Percentiles rank a stretch among this genome's conserved stretches.
Conservation (phyloP, 768 basidiomycete species). For the Boletus sp. region DNA sequence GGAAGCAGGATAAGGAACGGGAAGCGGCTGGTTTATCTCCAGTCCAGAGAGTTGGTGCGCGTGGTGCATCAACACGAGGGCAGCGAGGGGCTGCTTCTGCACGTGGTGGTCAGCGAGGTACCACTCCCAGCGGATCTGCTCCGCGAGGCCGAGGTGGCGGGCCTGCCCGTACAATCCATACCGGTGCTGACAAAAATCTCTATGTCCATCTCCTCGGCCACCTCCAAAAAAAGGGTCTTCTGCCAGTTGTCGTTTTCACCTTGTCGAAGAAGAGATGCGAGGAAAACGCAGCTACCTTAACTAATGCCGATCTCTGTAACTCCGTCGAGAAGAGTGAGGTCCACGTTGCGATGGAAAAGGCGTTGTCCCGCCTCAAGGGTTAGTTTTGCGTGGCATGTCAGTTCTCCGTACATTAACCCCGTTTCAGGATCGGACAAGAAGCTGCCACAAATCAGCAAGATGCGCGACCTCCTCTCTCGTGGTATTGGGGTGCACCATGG, state of each 20-base stretch:
- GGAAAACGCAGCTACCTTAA: slow-evolving; percentile 89
- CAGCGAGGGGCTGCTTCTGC: slow-evolving; percentile 45
- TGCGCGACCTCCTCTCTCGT: slow-evolving; percentile 83
- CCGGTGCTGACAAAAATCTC: slow-evolving; percentile 80
- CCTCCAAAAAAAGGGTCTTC: slow-evolving; percentile 77
- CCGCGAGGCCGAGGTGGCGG: slow-evolving; percentile 44
- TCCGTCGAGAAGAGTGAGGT: slow-evolving; percentile 96
- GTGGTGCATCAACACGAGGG: slow-evolving; percentile 57
- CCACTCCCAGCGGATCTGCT: slow-evolving; percentile 37
- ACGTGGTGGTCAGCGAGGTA: slow-evolving; percentile 54
- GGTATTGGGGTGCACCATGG: slow-evolving; percentile 99
- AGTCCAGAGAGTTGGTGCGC: slow-evolving; percentile 78
- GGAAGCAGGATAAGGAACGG: slow-evolving; percentile 98
- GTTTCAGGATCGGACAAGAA: slow-evolving; percentile 80
- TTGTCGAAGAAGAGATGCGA: slow-evolving; percentile 97
- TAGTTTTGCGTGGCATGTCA: slow-evolving; percentile 1
- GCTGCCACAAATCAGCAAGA: slow-evolving; percentile 87
- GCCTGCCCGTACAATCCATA: slow-evolving; percentile 54
- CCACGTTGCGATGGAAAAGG: slow-evolving; percentile 91
- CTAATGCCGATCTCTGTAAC: slow-evolving; percentile 82
- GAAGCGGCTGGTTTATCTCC: slow-evolving; percentile 92
- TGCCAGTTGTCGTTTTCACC: slow-evolving; percentile 96
- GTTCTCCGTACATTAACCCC: slow-evolving; percentile 2
- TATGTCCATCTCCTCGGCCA: slow-evolving; percentile 90
- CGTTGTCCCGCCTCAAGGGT: slow-evolving; percentile 90